Evolutionary conservation across 306 rosid species (phyloP), one percentile per base, ranked within the genome.

Genomic region (Citrullus amarus): DNA sequence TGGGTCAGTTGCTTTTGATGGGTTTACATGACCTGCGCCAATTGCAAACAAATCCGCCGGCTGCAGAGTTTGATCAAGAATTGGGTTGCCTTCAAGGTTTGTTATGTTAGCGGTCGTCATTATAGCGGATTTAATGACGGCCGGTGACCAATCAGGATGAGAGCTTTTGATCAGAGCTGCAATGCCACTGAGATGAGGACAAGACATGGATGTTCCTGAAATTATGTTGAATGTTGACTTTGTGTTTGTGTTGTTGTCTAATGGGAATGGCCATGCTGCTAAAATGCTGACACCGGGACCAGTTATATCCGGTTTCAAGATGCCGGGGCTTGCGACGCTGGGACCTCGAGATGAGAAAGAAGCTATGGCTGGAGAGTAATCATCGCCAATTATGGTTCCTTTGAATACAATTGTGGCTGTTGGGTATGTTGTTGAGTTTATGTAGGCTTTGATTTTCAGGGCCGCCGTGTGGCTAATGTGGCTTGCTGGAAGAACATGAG

Each of bases 231-330:
- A 79, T 34, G 62, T 63, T 32, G 66, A 53, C 17, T 79, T 54
- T 32, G 76, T 17, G 63, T 79, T 51, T 6, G 76, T 63, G 53
- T 66, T 66, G 36, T 79, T 79, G 75, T 65, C 62, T 56, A 79
- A 65, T 6, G 81, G 66, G 7, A 79, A 79, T 66, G 81, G 81
- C 81, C 81, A 79, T 18, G 81, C 81, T 4, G 81, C 81, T 36
- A 79, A n/a, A 51, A 79, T 65, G 65, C 81, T 79, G 28, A 79
- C 76, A 3, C 75, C 81, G 13, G 75, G 81, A 17, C 81, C 81
- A 16, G 72, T 66, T 17, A 79, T 66, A 66, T 79, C 81, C 1
- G 75, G 81, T 66, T 79, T 79, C 18, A 79, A 30, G 39, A 79
- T 79, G 6, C 76, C 81, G 7, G 75, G 76, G 65, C 81, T 79